Percentiles rank a stretch among this genome's conserved stretches.
Conservation (phyloP, 164 flowering plant species). For the Litsea cubeba region DNA sequence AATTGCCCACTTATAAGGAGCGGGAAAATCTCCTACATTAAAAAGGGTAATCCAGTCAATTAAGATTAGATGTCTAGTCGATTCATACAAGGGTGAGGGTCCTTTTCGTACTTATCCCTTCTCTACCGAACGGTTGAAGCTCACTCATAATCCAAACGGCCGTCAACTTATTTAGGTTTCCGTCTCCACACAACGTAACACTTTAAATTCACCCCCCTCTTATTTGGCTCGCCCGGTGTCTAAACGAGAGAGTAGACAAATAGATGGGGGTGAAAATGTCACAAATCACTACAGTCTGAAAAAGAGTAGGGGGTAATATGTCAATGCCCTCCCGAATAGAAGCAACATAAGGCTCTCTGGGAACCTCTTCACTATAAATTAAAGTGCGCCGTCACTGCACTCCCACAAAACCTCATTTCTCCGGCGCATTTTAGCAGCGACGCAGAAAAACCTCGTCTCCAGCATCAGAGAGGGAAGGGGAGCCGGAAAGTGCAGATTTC, state of each 20-base stretch:
- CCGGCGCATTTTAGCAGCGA: slow-evolving; percentile 6
- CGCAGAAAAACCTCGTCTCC: not conserved
- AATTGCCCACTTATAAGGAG: too few species aligned
- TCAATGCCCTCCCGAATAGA: not conserved
- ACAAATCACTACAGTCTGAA: not conserved
- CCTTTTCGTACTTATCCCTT: not conserved
- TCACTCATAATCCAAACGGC: not conserved
- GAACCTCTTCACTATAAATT: not conserved
- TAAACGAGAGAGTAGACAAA: not conserved
- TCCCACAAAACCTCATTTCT: not conserved
- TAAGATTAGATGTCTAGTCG: not conserved
- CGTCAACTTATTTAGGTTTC: not conserved
- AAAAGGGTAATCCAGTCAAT: too few species aligned
- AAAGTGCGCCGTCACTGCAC: slow-evolving; percentile 4
- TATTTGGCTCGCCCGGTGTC: not conserved
- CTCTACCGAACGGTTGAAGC: not conserved
- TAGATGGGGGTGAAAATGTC: not conserved
- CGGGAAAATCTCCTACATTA: too few species aligned
- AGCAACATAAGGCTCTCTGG: too few species aligned
- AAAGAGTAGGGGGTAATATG: not conserved
- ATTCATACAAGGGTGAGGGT: not conserved
- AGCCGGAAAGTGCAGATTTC: slow-evolving; percentile 11
- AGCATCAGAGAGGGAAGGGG: not conserved
- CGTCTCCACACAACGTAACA: not conserved
- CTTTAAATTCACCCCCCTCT: not conserved